Conservation (phyloP, 495 filamentous ascomycete genomes). For the Cercophora samala region DNA sequence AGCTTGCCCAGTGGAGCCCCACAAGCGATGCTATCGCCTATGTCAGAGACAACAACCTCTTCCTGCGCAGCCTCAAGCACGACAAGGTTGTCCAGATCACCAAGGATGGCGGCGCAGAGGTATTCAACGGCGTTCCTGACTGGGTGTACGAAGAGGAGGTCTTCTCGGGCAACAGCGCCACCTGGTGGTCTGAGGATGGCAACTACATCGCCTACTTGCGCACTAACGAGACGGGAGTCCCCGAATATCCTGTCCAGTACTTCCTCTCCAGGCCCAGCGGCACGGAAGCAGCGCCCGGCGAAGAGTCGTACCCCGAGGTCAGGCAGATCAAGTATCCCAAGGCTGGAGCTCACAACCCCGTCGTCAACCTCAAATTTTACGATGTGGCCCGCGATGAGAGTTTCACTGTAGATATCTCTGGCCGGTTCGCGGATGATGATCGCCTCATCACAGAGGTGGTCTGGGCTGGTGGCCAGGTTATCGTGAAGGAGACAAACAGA, state of each 20-base stretch:
- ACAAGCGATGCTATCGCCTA: constrained; percentile 80
- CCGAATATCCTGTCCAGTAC: constrained; percentile 92
- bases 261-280: constrained; percentile 87
- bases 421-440: constrained; percentile 75
- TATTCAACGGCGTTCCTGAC: constrained; percentile 96
- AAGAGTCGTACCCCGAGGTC: constrained; percentile 89
- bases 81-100: constrained; percentile 68
- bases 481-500: constrained; percentile 88
- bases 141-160: constrained; percentile 99
- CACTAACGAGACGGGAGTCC: constrained; percentile 88
- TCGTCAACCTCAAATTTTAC: constrained; percentile 84
- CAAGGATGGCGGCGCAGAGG: constrained; percentile 74
- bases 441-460: constrained; percentile 89
- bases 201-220: constrained; percentile 85
- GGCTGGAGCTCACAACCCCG: constrained; percentile 87
- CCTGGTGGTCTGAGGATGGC: constrained; percentile 92
- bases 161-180: constrained; percentile 71
- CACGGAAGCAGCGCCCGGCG: constrained; percentile 61
- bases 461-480: constrained; percentile 80
- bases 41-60: constrained; percentile 85
- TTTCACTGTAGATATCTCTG: constrained; percentile 73
- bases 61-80: constrained; percentile 62
- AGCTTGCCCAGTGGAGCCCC: constrained; percentile 89
- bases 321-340: constrained; percentile 96
- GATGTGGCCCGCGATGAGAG: constrained; percentile 75